Evolutionary conservation across 2,329 filamentous ascomycete species (phyloP), one percentile per base, ranked within the genome.

Genomic region (Coleophoma eucalyptorum): DNA sequence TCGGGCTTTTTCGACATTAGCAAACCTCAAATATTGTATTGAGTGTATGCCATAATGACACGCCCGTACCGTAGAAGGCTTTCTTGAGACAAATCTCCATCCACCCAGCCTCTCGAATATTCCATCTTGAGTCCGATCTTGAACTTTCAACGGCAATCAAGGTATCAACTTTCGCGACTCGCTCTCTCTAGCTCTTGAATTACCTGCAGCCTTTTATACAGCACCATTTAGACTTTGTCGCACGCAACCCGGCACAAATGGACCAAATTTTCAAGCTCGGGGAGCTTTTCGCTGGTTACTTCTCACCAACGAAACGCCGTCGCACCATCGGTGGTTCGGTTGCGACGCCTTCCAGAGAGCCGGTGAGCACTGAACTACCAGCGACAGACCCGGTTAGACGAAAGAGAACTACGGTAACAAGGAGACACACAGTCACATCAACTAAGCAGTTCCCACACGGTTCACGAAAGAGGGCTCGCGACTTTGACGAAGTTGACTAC

Each of bases 221-320:
- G 10, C 26, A 26, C 10, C 10, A 5, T 26, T 26, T 8, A 26
- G 26, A 8, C 26, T 26, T 26, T 26, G 5, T 8, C 26, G 10
- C 4, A 26, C 26, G 2, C 26, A 26, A 7, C 4, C 3, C 10
- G 10, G 26, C 6, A 26, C 35, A 54, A 21, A 65, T 65, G 62
- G 56, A 65, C 43, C 50, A 56, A 19, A 41, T 67, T n/a, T 50
- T 53, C 45, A 58, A 50, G 43, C 46, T 67, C 38, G 59, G 56
- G 48, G 61, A 65, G 46, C 57, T 58, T 13, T 42, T 67, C 41
- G 46, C 62, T 26, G 55, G 53, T 16, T 61, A 58, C 44, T 49
- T 67, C 40, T 64, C 64, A 13, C 64, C 64, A 32, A 34, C 50
- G 10, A 45, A 57, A 13, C 65, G 65, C 43, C 65, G 65, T 43